These are phyloP conservation scores for Lactarius tabidus DNA, from an alignment of 768 basidiomycete species.

Conservation along the genomic window DNA sequence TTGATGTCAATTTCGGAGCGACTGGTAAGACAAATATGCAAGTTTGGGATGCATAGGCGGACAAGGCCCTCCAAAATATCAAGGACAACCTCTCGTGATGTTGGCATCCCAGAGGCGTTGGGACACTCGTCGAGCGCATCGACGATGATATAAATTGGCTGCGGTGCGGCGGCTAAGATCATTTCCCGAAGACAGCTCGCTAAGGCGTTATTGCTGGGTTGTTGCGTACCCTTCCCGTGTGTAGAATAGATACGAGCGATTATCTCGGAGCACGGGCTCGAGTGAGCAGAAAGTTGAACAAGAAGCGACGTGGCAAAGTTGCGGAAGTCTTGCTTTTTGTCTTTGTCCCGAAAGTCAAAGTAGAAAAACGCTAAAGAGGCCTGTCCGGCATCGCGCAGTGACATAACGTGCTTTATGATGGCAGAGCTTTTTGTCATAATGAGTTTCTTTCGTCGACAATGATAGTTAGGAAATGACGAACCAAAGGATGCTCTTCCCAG, in stretches of 20 bases:
- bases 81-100: not conserved
- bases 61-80: not conserved
- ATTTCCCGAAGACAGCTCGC: not conserved
- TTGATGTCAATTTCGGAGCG: not conserved
- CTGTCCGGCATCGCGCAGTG: not conserved
- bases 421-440: not conserved
- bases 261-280: not conserved
- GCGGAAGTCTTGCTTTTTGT: not conserved
- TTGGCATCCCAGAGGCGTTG: not conserved
- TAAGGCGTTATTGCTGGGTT: not conserved
- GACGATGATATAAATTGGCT: no score
- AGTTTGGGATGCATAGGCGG: not conserved
- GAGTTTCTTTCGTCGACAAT: accelerated
- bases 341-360: not conserved
- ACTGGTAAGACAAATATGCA: not conserved
- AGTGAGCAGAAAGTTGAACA: not conserved
- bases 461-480: not conserved
- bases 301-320: not conserved
- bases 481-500: not conserved
- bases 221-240: not conserved
- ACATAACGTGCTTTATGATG: not conserved
- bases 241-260: not conserved
- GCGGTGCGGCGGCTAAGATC: no score
- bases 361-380: not conserved
- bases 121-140: not conserved